Percentiles rank a stretch among this genome's conserved stretches.
These are phyloP conservation scores for Cicer chorassanicum DNA, from an alignment of 306 rosid genomes.

Conservation along the genomic window DNA sequence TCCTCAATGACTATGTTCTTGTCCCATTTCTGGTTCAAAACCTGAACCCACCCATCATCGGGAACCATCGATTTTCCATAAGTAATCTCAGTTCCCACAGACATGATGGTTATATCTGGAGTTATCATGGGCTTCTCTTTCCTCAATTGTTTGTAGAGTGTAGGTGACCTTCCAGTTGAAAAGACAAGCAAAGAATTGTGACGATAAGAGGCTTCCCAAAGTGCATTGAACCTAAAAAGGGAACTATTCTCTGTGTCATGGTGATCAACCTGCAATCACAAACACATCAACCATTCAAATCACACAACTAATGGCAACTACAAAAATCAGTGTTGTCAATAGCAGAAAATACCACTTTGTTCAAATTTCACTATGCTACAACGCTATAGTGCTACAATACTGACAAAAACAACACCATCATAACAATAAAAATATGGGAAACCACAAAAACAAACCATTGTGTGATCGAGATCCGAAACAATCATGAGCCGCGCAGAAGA, in stretches of 20 bases:
- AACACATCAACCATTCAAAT: constrained; percentile 38
- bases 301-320: neutral
- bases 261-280: constrained; percentile 85
- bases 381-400: neutral
- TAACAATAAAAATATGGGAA: neutral
- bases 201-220: constrained; percentile 89
- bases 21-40: constrained; percentile 83
- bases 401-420: neutral
- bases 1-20: constrained; percentile 72
- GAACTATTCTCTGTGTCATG: constrained; percentile 83
- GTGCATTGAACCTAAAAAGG: constrained; percentile 80
- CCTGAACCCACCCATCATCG: constrained; percentile 88
- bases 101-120: constrained; percentile 91
- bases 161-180: constrained; percentile 94
- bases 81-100: constrained; percentile 98
- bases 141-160: constrained; percentile 86
- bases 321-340: no score
- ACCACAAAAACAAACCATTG: constrained; percentile 66
- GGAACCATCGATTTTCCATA: constrained; percentile 83
- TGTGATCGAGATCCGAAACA: constrained; percentile 98
- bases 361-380: no score
- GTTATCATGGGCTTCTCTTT: constrained; percentile 94
- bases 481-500: constrained; percentile 79
- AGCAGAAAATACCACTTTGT: no score
- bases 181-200: constrained; percentile 88